Conservation (phyloP, 1,139 yeast species). For the Hemisphaericaspora lyxosophila region DNA sequence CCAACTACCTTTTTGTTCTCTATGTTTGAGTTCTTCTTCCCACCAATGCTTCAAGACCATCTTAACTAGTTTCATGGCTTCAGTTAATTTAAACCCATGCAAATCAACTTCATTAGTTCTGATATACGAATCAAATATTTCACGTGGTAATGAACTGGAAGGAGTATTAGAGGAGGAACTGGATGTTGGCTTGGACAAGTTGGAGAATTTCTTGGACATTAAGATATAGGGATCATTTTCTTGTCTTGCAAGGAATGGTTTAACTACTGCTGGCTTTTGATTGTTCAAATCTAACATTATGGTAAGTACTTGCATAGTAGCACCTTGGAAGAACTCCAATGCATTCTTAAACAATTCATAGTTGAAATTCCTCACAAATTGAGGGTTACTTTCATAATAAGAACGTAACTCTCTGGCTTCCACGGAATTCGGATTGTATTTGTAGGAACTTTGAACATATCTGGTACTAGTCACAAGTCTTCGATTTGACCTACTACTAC, state of each 20-base stretch:
- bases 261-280: not conserved
- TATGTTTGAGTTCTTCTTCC: conserved; percentile 41
- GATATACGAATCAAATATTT: conserved; percentile 7
- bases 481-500: not conserved
- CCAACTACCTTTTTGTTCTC: conserved; percentile 41
- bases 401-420: conserved; percentile 21
- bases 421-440: conserved; percentile 14
- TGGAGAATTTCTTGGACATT: conserved; percentile 6
- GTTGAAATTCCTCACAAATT: conserved; percentile 20
- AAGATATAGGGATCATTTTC: conserved; percentile 5
- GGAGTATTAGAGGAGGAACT: not conserved
- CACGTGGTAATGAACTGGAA: not conserved
- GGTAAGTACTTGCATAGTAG: conserved; percentile 31
- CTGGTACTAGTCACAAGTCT: not conserved
- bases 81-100: conserved; percentile 47
- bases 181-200: not conserved
- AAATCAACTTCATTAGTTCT: conserved; percentile 42
- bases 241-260: not conserved
- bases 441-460: conserved; percentile 10
- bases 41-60: conserved; percentile 52
- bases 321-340: conserved; percentile 40
- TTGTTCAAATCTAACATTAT: conserved; percentile 16
- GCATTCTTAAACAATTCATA: conserved; percentile 36
- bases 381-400: conserved; percentile 21
- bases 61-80: conserved; percentile 39